These are phyloP conservation scores for Cercospora zeina DNA, from an alignment of 2,329 filamentous ascomycete genomes.

Conservation along the genomic window DNA sequence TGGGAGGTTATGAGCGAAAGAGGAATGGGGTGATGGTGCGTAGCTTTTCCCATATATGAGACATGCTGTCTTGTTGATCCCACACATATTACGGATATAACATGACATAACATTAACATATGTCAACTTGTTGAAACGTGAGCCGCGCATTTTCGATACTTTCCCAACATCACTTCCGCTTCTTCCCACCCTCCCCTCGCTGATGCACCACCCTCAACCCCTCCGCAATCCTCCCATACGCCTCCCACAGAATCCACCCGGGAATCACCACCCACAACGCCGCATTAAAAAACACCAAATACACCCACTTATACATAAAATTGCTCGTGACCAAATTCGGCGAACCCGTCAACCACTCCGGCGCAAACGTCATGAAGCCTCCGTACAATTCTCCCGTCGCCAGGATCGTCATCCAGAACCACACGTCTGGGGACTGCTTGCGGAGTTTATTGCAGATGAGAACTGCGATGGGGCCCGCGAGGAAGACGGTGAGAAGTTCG, in stretches of 20 bases:
- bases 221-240: constrained; percentile 45
- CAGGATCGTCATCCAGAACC: constrained; percentile 60
- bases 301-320: constrained; percentile 64
- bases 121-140: not conserved
- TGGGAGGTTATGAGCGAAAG: too few species aligned
- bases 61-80: not conserved
- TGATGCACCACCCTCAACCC: constrained; percentile 25
- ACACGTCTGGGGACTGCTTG: constrained; percentile 45
- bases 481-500: constrained; percentile 61
- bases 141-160: not conserved
- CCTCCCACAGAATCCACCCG: constrained; percentile 58
- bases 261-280: constrained; percentile 61
- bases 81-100: too few species aligned
- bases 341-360: constrained; percentile 63
- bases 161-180: constrained; percentile 17
- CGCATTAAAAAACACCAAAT: constrained; percentile 64
- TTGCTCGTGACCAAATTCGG: constrained; percentile 60
- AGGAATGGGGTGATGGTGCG: too few species aligned
- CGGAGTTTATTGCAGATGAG: constrained; percentile 55
- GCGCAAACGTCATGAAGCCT: constrained; percentile 65
- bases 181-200: constrained; percentile 22
- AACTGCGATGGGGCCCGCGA: constrained; percentile 59
- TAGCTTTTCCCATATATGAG: not conserved
- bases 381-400: constrained; percentile 67
- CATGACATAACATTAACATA: too few species aligned